These are phyloP conservation scores for Nannizziopsis arthrosporioides DNA, from an alignment of 2,329 filamentous ascomycete genomes.

Conservation along the genomic window DNA sequence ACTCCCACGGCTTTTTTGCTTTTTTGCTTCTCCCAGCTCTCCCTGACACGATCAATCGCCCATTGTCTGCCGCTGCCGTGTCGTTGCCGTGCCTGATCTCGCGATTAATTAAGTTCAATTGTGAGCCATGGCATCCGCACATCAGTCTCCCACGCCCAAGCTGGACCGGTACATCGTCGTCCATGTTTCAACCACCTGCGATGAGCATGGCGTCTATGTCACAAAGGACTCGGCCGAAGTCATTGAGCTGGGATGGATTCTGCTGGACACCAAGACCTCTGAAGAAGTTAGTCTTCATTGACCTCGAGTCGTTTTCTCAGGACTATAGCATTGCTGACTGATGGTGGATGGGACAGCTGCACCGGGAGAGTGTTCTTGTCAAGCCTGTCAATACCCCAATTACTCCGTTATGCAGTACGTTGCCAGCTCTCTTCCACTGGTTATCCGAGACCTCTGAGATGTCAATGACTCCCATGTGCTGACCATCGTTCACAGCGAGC, in stretches of 20 bases:
- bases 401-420: slow-evolving; percentile 96
- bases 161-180: slow-evolving; percentile 96
- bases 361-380: slow-evolving; percentile 90
- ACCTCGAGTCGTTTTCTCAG: background rate
- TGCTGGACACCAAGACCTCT: slow-evolving; percentile 79
- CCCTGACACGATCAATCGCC: background rate
- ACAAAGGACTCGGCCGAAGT: slow-evolving; percentile 99
- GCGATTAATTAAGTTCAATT: background rate
- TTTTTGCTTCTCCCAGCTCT: background rate
- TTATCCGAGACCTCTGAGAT: slow-evolving; percentile 13
- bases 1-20: background rate
- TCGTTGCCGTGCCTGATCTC: background rate
- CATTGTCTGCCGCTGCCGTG: background rate
- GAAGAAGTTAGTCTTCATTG: slow-evolving; percentile 59
- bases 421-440: slow-evolving; percentile 13
- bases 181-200: slow-evolving; percentile 96
- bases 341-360: slow-evolving; percentile 49
- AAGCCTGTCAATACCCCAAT: slow-evolving; percentile 98
- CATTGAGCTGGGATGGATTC: slow-evolving; percentile 96
- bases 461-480: background rate
- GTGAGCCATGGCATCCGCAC: slow-evolving; percentile 32
- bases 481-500: slow-evolving; percentile 52
- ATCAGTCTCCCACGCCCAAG: slow-evolving; percentile 49
- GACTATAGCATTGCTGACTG: slow-evolving; percentile 10
- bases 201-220: slow-evolving; percentile 98